Conservation (phyloP, 2,329 filamentous ascomycete genomes). For the Aspergillus floridensis region DNA sequence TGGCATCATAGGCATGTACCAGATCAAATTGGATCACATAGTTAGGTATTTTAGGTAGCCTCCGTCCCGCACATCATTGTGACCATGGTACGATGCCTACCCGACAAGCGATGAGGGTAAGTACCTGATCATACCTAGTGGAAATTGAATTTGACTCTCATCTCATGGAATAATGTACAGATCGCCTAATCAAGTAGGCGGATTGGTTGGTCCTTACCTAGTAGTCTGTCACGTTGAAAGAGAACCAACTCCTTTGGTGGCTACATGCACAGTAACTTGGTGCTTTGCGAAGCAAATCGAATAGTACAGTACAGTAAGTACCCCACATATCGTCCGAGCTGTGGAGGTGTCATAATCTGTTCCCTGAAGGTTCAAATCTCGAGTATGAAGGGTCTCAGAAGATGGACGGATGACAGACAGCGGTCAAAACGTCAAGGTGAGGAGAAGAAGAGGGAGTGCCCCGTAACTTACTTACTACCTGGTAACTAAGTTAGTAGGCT, state of each 20-base stretch:
- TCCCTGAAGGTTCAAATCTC: neutral
- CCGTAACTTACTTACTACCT: too few species aligned
- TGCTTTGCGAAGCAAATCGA: neutral
- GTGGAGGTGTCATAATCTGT: neutral
- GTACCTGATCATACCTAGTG: neutral
- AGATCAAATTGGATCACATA: neutral
- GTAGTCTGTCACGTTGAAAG: neutral
- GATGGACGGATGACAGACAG: neutral
- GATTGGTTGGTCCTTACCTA: neutral
- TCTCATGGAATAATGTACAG: neutral
- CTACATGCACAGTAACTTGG: neutral
- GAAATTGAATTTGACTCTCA: neutral
- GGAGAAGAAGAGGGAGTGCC: neutral
- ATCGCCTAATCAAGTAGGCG: neutral
- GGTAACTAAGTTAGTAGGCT: too few species aligned
- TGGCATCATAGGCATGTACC: neutral
- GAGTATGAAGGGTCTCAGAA: neutral
- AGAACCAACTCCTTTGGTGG: neutral
- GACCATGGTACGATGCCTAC: neutral
- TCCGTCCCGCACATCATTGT: neutral
- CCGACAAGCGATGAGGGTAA: neutral
- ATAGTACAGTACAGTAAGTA: neutral
- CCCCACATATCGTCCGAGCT: slow-evolving; percentile 3
- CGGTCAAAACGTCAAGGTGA: neutral
- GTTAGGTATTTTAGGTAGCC: neutral